Percentiles rank a stretch among this genome's conserved stretches.
Evolutionary conservation across 2,329 filamentous ascomycete species (phyloP).

Genomic region (Parascedosporium putredinis): DNA sequence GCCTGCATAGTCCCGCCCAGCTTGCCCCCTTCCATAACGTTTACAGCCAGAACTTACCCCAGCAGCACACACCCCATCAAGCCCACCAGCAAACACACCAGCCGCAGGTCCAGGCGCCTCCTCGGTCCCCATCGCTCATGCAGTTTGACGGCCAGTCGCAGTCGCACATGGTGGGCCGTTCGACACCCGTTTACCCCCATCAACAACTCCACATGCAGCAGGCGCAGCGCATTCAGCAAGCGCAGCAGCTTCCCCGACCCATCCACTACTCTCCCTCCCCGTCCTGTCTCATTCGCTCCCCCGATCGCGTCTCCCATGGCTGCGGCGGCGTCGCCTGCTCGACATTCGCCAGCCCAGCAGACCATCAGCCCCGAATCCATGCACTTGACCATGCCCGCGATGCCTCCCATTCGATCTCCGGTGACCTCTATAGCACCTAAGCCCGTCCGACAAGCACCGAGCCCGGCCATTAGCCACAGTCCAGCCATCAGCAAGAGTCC

Average conservation of each 20-base stretch:
- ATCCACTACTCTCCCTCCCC: constrained; percentile 11
- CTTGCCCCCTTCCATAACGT: constrained; percentile 13
- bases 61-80: constrained; percentile 11
- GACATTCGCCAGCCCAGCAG: background rate
- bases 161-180: constrained; percentile 9
- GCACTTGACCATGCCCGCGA: background rate
- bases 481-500: too few species aligned
- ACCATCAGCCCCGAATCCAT: background rate
- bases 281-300: constrained; percentile 11
- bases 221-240: constrained; percentile 10
- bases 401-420: background rate
- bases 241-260: constrained; percentile 11
- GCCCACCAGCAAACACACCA: constrained; percentile 9
- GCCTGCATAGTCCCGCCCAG: constrained; percentile 11
- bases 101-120: constrained; percentile 6
- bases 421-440: constrained; percentile 5
- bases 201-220: constrained; percentile 14
- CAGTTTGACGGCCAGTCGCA: constrained; percentile 10
- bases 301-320: constrained; percentile 14
- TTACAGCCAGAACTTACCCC: constrained; percentile 14
- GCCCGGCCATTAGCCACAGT: constrained; percentile 9
- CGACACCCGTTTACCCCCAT: constrained; percentile 9
- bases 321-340: constrained; percentile 12
- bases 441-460: constrained; percentile 4
- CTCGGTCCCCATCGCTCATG: constrained; percentile 1